These are phyloP conservation scores for Pichia inconspicua DNA, from an alignment of 1,139 yeast genomes.

Conservation along the genomic window DNA sequence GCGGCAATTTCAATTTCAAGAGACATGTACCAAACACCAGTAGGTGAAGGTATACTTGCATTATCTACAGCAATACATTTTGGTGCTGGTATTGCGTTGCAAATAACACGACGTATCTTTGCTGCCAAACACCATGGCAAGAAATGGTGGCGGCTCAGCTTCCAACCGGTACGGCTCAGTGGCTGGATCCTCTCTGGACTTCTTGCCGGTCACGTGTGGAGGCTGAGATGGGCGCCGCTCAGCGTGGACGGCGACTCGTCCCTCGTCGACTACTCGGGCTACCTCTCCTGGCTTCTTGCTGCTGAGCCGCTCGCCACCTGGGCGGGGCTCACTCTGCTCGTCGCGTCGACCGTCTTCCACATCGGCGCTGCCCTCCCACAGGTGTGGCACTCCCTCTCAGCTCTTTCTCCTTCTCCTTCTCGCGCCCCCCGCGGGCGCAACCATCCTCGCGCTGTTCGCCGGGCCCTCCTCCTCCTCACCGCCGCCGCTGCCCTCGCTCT, in stretches of 20 bases:
- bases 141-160: background rate
- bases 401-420: conserved; percentile 3
- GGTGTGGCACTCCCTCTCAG: too few relatives aligned
- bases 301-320: background rate
- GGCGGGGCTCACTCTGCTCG: conserved; percentile 13
- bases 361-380: conserved; percentile 19
- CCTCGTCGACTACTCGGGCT: conserved; percentile 42
- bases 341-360: conserved; percentile 33
- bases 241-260: conserved; percentile 59
- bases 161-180: background rate
- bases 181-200: conserved; percentile 35
- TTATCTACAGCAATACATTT: conserved; percentile 47
- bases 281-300: conserved; percentile 29
- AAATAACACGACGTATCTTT: conserved; percentile 21
- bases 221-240: conserved; percentile 44
- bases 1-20: conserved; percentile 56
- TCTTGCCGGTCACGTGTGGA: conserved; percentile 39
- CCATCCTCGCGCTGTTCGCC: background rate
- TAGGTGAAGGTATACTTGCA: conserved; percentile 40
- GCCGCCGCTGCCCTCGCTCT: background rate
- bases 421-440: too few relatives aligned
- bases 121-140: background rate
- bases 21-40: conserved; percentile 48
- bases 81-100: conserved; percentile 43
- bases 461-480: background rate